phyloP scores from a whole-genome alignment of 139 green algal genomes.

The Chlamydomonas eustigma region DNA sequence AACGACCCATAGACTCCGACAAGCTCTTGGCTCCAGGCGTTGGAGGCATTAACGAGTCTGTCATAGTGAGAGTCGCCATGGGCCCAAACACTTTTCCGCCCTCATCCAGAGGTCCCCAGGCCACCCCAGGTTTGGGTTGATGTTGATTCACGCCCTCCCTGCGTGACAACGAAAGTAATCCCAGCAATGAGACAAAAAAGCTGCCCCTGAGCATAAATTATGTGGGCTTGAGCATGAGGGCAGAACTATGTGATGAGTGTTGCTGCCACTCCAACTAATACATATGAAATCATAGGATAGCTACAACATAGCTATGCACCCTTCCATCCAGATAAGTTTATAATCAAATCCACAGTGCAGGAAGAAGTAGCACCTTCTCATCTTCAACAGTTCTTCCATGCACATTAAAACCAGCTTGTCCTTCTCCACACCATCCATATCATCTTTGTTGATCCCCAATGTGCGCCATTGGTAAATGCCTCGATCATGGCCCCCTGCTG shows the following conservation, averaged over 20 bases:
- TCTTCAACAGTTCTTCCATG: not conserved
- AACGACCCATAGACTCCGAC: too few relatives aligned
- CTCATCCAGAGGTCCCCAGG: constrained; percentile 14
- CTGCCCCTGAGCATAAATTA: too few relatives aligned
- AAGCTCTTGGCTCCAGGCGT: too few relatives aligned
- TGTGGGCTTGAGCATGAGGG: too few relatives aligned
- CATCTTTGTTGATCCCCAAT: constrained; percentile 27
- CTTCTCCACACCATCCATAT: constrained; percentile 14
- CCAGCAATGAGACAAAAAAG: too few relatives aligned
- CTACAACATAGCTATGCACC: not conserved
- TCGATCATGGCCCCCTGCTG: constrained; percentile 42
- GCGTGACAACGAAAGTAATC: not conserved
- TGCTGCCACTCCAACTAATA: not conserved
- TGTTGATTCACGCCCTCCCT: not conserved
- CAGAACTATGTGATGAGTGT: not conserved
- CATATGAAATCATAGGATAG: not conserved
- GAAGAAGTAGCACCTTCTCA: not conserved
- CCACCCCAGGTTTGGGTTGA: constrained; percentile 18
- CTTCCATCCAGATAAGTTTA: not conserved
- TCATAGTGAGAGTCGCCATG: too few relatives aligned
- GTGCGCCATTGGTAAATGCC: constrained; percentile 46
- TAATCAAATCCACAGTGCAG: not conserved
- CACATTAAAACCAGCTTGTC: constrained; percentile 17
- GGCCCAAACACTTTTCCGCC: constrained; percentile 15
- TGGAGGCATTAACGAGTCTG: too few relatives aligned